phyloP scores from a whole-genome alignment of 1,139 yeast genomes.

The Blastobotrys persicus region DNA sequence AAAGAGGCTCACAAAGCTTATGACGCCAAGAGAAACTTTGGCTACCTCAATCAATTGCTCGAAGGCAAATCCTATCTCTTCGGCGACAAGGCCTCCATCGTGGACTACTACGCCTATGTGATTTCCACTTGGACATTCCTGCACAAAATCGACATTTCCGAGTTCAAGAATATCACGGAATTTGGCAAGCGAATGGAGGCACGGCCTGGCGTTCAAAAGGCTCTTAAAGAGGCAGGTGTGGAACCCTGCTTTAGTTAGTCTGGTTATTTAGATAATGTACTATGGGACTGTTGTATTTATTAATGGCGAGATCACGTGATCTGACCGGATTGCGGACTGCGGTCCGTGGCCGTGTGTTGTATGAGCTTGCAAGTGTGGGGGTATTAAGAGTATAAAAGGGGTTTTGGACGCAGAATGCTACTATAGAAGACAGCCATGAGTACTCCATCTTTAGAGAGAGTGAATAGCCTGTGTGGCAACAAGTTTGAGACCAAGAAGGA shows the following conservation, averaged over 20 bases:
- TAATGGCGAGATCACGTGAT: no score
- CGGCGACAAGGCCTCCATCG: slow-evolving; percentile 7
- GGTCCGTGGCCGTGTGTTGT: not conserved
- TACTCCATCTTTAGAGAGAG: slow-evolving; percentile 4
- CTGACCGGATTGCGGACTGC: not conserved
- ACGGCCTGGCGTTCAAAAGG: not conserved
- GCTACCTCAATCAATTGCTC: not conserved
- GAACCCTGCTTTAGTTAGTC: not conserved
- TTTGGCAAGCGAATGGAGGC: not conserved
- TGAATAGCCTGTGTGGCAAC: slow-evolving; percentile 18
- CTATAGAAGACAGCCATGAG: not conserved
- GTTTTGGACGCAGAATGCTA: not conserved
- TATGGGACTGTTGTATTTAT: no score
- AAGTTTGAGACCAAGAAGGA: slow-evolving; percentile 22
- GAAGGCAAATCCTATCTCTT: slow-evolving; percentile 1
- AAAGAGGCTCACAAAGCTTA: not conserved
- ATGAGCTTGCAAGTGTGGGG: no score
- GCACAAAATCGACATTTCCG: not conserved
- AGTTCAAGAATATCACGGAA: not conserved
- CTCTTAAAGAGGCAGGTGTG: not conserved
- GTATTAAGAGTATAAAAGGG: no score
- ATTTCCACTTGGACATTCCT: slow-evolving; percentile 2
- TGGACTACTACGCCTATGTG: slow-evolving; percentile 6
- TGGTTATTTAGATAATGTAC: no score
- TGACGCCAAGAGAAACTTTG: not conserved